These are phyloP conservation scores for Aspergillus aculeatinus DNA, from an alignment of 2,329 filamentous ascomycete species.

Conservation along the genomic window DNA sequence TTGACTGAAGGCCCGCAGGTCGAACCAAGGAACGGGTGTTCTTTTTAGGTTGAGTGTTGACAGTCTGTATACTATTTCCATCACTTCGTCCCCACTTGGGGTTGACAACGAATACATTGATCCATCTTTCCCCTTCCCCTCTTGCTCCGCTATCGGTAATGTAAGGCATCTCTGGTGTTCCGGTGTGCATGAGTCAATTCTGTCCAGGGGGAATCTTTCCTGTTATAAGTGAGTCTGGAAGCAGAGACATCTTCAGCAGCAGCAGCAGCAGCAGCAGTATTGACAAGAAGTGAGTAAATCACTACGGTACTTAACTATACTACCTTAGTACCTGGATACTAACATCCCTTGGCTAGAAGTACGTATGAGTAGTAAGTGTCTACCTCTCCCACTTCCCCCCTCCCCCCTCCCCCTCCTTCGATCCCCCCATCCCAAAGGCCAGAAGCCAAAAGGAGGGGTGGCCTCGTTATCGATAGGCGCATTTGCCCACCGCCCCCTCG, in stretches of 20 bases:
- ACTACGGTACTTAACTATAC: no score
- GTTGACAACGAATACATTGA: constrained; percentile 17
- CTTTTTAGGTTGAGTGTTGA: constrained; percentile 9
- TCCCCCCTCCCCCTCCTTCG: neutral
- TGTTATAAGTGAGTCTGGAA: neutral
- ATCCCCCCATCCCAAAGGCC: neutral
- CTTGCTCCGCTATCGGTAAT: constrained; percentile 1
- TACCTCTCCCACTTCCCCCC: no score
- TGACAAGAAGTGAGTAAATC: no score
- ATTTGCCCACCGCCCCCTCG: constrained; percentile 12
- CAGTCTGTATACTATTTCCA: neutral
- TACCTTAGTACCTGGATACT: no score
- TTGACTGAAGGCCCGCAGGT: neutral
- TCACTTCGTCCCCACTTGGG: constrained; percentile 14
- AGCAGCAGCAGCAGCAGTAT: no score
- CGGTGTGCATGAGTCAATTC: neutral
- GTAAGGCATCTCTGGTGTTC: neutral
- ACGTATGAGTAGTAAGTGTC: no score
- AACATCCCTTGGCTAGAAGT: no score
- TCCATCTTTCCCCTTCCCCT: neutral
- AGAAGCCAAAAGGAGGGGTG: constrained; percentile 28
- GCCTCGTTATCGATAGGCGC: constrained; percentile 33
- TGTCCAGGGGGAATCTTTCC: neutral
- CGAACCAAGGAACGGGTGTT: constrained; percentile 20
- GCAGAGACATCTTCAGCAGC: neutral